Percentiles rank a stretch among this genome's conserved stretches.
Conservation (phyloP, 2,329 filamentous ascomycete species). For the Nannizziopsis arthrosporioides region DNA sequence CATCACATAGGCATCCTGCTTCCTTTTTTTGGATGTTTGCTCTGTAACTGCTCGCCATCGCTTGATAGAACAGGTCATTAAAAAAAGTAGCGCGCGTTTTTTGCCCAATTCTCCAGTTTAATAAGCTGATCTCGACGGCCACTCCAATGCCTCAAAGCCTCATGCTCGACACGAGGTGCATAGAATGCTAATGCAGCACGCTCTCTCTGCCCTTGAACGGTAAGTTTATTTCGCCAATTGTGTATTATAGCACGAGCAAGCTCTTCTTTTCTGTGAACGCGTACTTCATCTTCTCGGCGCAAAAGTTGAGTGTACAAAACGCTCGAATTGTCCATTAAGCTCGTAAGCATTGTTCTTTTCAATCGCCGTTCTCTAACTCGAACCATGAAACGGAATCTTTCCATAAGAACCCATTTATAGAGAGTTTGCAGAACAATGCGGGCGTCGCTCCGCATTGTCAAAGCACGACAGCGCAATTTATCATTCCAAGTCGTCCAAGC, state of each 20-base stretch:
- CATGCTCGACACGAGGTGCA: conserved; percentile 31
- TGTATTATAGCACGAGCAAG: conserved; percentile 26
- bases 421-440: conserved; percentile 45
- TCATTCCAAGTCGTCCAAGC: conserved; percentile 54
- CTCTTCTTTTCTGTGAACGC: conserved; percentile 25
- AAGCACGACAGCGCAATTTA: conserved; percentile 42
- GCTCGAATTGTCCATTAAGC: conserved; percentile 31
- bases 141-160: conserved; percentile 31
- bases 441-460: conserved; percentile 44
- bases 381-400: conserved; percentile 31
- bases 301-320: conserved; percentile 29
- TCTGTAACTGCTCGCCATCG: conserved; percentile 42
- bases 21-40: conserved; percentile 41
- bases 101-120: conserved; percentile 42
- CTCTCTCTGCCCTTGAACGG: conserved; percentile 31
- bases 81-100: conserved; percentile 45
- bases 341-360: conserved; percentile 29
- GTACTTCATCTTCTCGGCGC: conserved; percentile 27
- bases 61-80: conserved; percentile 40
- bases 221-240: conserved; percentile 30
- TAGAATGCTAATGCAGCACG: conserved; percentile 34
- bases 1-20: conserved; percentile 45
- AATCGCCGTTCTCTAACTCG: conserved; percentile 32
- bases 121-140: conserved; percentile 31
- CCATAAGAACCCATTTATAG: conserved; percentile 51